Evolutionary conservation across 257 asterid species (phyloP).

Genomic region (Pogostemon cablin): DNA sequence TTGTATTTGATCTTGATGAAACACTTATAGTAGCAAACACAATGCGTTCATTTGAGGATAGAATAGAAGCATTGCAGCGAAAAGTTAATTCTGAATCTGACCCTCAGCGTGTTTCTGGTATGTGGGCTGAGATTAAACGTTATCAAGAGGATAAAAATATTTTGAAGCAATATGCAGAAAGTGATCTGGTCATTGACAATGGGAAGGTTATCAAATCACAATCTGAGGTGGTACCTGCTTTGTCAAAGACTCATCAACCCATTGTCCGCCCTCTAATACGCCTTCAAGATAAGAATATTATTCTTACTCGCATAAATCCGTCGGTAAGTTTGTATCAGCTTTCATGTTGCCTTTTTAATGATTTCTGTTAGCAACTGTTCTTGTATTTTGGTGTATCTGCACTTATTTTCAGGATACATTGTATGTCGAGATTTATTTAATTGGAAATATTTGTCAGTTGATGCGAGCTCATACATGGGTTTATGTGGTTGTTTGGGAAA

Average conservation of each 20-base stretch:
- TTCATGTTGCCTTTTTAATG: conserved; percentile 12
- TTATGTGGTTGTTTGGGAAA: conserved; percentile 12
- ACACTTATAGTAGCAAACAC: conserved; percentile 97
- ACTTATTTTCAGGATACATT: conserved; percentile 1
- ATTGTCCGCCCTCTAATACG: conserved; percentile 90
- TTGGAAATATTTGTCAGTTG: conserved; percentile 12
- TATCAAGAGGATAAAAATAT: conserved; percentile 85
- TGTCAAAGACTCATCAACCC: conserved; percentile 80
- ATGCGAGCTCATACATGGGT: not conserved
- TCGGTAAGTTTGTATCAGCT: conserved; percentile 46
- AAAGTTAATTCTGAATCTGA: conserved; percentile 73
- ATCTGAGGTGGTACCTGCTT: conserved; percentile 84
- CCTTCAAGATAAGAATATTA: conserved; percentile 80
- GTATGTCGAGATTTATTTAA: not conserved
- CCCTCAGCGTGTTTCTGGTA: conserved; percentile 78
- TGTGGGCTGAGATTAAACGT: conserved; percentile 84
- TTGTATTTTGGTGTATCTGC: conserved; percentile 25
- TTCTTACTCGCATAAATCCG: conserved; percentile 95
- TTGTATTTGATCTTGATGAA: conserved; percentile 97
- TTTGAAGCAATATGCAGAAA: conserved; percentile 95
- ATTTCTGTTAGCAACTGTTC: conserved; percentile 11
- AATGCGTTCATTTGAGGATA: conserved; percentile 95
- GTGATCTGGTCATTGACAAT: conserved; percentile 82
- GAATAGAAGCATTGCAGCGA: conserved; percentile 82
- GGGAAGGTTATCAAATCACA: conserved; percentile 83